Base-by-base conservation (phyloP, 495 filamentous ascomycete genomes). In the Cladorrhinum samala region DNA sequence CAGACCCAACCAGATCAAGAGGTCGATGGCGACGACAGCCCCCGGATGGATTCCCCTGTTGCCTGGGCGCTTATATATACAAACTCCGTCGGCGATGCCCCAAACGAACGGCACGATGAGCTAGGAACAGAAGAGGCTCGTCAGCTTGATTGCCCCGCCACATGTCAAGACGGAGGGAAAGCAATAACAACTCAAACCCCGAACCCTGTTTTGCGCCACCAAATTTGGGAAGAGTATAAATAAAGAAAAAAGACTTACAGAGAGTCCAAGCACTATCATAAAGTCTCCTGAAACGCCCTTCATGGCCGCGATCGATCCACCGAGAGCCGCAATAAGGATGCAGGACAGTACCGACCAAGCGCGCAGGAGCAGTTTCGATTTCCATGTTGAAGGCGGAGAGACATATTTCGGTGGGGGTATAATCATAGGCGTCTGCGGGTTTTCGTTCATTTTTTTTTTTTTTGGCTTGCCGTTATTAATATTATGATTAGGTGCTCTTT, bases 31-130 rank as follows among this genome's bases (percentile, higher is more conserved):
- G n/a, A 63, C 60, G 25, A 50, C 33, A 17, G 60, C 56, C 11
- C 60, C 60, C 2, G 60, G 60, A 27, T 63, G 60, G 33, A 60
- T 57, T 14, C 60, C 60, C 1, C 60, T 17, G 33, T 63, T 37
- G 1, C 60, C 60, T 2, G 38, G 45, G 0, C 56, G 49, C 5
- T 24, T 24, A 16, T 46, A 9, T 21, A 63, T 60, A 50, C 46
- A 52, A 19, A 57, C 19, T 46, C 2, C 23, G 25, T 63, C 60
- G 50, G 53, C 56, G 23, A 55, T 6, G 43, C 50, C 38, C 60
- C 60, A 63, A 21, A 49, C 24, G 25, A 60, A 48, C 2, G 39
- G 21, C 0, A 44, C 44, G 21, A 43, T 6, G 40, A 41, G 9
- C 55, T 40, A 30, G n/a, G n/a, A n/a, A n/a, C n/a, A 5, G 3